Base-by-base conservation (phyloP, 2,329 filamentous ascomycete genomes). In the Diaporthe capsici region DNA sequence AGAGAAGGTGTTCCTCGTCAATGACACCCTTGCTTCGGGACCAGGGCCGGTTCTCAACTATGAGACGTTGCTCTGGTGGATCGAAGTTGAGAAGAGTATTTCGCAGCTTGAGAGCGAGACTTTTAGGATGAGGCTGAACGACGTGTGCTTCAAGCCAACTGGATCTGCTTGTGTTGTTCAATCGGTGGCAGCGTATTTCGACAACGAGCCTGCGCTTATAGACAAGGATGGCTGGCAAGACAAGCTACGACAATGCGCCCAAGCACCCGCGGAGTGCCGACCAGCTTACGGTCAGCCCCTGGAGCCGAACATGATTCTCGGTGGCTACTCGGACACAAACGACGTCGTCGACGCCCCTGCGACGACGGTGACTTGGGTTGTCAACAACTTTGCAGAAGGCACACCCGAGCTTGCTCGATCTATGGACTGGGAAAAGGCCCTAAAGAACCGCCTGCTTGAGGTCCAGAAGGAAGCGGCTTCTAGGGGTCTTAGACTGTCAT, bases 111-210 rank as follows among this genome's bases (percentile, higher is more conserved):
- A 93, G 82, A 95, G 95, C 3, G 82, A 90, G 20, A 87, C 92
- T 28, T 92, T 91, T 71, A 93, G 91, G 9, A 90, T 93, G 72
- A 93, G 90, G 0, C 88, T 99, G 4, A 88, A 95, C 37, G 94
- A 98, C 81, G 90, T 99, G 22, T 99, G 97, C 86, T 96, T 98
- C 85, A 98, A 98, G 82, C 97, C 97, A 2, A 95, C 94, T 0
- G 95, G 94, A 0, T 90, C 95, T 79, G 95, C 93, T 20, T 99
- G 97, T 80, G 96, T 98, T 7, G 91, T 99, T 2, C 96, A 99
- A 82, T 98, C 96, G 0, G 86, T 98, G n/a, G 94, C 94, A 8
- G 94, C 94, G 1, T 99, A 98, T 84, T 98, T 96, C 84, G 91
- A 93, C 72, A 91, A 93, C 44, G 89, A 92, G 57, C 90, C 93